Conservation (phyloP, 345 rosid species). For the Anastatica hierochuntica region DNA sequence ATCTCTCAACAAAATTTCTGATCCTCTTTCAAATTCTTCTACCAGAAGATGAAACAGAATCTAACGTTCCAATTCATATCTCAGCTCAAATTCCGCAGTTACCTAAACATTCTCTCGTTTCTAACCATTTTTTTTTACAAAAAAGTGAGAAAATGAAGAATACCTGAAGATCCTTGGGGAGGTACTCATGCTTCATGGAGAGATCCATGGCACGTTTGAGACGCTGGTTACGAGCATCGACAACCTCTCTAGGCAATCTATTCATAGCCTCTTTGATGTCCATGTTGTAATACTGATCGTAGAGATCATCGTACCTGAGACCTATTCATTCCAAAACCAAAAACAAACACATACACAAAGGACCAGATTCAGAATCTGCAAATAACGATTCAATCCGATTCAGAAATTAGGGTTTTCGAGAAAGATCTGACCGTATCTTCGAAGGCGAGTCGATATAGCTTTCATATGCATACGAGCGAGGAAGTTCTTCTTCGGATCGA, state of each 20-base stretch:
- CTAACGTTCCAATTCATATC: background rate
- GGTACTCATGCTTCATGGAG: constrained; percentile 95
- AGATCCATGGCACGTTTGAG: constrained; percentile 98
- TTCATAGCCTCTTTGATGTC: constrained; percentile 83
- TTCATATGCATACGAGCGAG: constrained; percentile 31
- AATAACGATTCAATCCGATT: too few species aligned
- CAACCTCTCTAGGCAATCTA: constrained; percentile 79
- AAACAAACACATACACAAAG: background rate
- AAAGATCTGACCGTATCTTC: constrained; percentile 28
- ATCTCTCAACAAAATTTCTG: too few species aligned
- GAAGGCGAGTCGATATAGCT: constrained; percentile 21
- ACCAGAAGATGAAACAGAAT: background rate
- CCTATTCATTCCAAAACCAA: constrained; percentile 34
- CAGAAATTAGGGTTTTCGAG: constrained; percentile 15
- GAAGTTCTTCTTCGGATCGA: constrained; percentile 28
- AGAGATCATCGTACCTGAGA: constrained; percentile 83
- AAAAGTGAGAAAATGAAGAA: background rate
- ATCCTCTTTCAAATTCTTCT: too few species aligned
- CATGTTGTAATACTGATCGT: constrained; percentile 69
- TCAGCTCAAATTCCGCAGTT: too few species aligned
- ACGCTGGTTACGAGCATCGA: constrained; percentile 93
- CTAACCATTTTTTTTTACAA: background rate
- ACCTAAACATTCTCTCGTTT: too few species aligned
- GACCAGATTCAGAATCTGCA: constrained; percentile 1
- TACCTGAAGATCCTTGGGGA: constrained; percentile 73